Base-by-base conservation (phyloP, 768 basidiomycete genomes). In the Mrakia hoshinonis region DNA sequence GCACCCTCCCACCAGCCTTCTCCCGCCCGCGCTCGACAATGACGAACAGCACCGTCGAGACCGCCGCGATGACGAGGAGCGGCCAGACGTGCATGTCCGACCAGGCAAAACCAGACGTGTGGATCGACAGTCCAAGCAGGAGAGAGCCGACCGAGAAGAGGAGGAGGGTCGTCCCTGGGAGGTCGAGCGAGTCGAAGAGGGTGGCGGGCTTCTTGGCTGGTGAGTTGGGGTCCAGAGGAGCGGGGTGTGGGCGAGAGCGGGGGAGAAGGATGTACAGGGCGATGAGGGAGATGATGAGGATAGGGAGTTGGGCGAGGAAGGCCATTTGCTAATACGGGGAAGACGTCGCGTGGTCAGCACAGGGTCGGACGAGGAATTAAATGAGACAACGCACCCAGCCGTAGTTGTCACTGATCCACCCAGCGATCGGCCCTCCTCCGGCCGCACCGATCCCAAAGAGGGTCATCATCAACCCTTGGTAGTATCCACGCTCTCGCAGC, bases 391-490 rank as follows among this genome's bases (percentile, higher is more conserved):
- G 4, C 31, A 68, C 61, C 71, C 71, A 72, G 2, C 43, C 54
- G 55, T 43, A 60, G 18, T 24, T 52, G 15, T 66, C 54, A 22
- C 31, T 55, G 22, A 72, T 15, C 39, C 36, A 29, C 2, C 71
- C 71, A 26, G 71, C 39, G 31, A 61, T 12, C 2, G 71, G 71
- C 15, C 71, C 71, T 1, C 71, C 71, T 9, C 52, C 18, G 5
- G 71, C 71, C 5, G 58, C 26, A 6, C 71, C 71, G 24, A 51
- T 18, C 20, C 51, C 71, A n/a, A 72, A 72, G 47, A 72, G 7
- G 46, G 18, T 22, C 71, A 72, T 70, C 69, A 70, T 70, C 26
- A 52, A 11, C 0, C 63, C 70, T 39, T 72, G 71, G 34, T 68
- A 67, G 55, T 36, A 62, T 5, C 71, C 71, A 38, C 71, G 43